phyloP scores from a whole-genome alignment of 2,329 filamentous ascomycete genomes.

The Cladophialophora yegresii region DNA sequence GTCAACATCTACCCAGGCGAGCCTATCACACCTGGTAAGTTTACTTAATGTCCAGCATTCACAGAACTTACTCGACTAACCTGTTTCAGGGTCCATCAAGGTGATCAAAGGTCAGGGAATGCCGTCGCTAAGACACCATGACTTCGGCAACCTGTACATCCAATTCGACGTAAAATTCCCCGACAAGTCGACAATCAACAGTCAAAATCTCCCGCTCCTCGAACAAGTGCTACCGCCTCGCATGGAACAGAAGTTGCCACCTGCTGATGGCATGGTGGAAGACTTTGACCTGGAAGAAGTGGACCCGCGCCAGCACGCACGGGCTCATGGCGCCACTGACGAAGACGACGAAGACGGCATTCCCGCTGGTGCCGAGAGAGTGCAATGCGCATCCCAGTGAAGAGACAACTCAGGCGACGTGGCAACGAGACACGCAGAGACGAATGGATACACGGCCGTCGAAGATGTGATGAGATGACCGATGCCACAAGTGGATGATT shows the following conservation, averaged over 20 bases:
- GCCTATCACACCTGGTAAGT: constrained; percentile 85
- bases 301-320: constrained; percentile 65
- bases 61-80: constrained; percentile 13
- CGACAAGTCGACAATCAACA: constrained; percentile 60
- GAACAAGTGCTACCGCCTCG: constrained; percentile 81
- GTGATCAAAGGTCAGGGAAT: constrained; percentile 96
- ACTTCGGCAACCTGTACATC: constrained; percentile 93
- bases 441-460: constrained; percentile 1
- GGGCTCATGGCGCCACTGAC: constrained; percentile 69
- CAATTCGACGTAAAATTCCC: constrained; percentile 98
- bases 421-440: constrained; percentile 13
- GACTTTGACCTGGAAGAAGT: constrained; percentile 83
- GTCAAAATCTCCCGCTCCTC: constrained; percentile 73
- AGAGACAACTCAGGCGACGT: constrained; percentile 5
- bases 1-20: constrained; percentile 92
- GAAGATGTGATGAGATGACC: constrained; percentile 15
- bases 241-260: constrained; percentile 65
- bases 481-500: constrained; percentile 14
- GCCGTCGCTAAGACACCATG: constrained; percentile 93
- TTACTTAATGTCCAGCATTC: not conserved
- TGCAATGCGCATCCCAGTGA: constrained; percentile 57
- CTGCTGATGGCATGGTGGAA: constrained; percentile 86
- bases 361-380: constrained; percentile 52
- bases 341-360: constrained; percentile 67
- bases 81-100: constrained; percentile 74